Conservation (phyloP, 2,329 filamentous ascomycete species). For the Colletotrichum higginsianum region DNA sequence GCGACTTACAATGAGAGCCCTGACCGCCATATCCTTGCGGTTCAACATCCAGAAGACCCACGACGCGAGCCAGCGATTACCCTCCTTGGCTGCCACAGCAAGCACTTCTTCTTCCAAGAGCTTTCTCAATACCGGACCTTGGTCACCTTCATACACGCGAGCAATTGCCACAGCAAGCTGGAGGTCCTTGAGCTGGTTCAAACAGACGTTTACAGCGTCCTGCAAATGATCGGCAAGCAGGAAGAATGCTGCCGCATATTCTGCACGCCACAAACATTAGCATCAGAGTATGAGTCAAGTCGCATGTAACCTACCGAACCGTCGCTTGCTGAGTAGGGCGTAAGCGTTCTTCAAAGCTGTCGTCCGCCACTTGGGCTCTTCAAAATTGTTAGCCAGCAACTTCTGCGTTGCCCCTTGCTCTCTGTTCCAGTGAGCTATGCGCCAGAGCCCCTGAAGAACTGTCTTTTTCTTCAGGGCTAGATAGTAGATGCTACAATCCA, state of each 20-base stretch:
- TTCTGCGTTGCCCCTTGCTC: conserved; percentile 87
- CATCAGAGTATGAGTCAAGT: background rate
- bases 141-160: conserved; percentile 89
- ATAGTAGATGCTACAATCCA: conserved; percentile 93
- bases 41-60: conserved; percentile 97
- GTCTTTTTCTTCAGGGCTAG: conserved; percentile 92
- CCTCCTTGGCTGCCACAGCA: conserved; percentile 81
- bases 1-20: conserved; percentile 80
- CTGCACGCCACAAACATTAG: conserved; percentile 68
- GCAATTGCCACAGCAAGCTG: conserved; percentile 92
- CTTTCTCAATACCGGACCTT: conserved; percentile 79
- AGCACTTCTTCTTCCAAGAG: conserved; percentile 87
- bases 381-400: conserved; percentile 91
- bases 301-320: conserved; percentile 76
- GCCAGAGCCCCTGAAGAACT: conserved; percentile 91
- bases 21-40: conserved; percentile 85
- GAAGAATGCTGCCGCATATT: conserved; percentile 97
- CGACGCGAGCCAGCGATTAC: conserved; percentile 93
- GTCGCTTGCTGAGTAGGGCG: conserved; percentile 88
- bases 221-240: conserved; percentile 87
- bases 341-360: conserved; percentile 97
- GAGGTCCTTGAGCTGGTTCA: conserved; percentile 89
- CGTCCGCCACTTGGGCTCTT: conserved; percentile 87
- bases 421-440: conserved; percentile 90
- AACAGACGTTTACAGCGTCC: conserved; percentile 88